These are phyloP conservation scores for Phytophthora pistaciae DNA, from an alignment of 352 stramenopile species.

Conservation along the genomic window DNA sequence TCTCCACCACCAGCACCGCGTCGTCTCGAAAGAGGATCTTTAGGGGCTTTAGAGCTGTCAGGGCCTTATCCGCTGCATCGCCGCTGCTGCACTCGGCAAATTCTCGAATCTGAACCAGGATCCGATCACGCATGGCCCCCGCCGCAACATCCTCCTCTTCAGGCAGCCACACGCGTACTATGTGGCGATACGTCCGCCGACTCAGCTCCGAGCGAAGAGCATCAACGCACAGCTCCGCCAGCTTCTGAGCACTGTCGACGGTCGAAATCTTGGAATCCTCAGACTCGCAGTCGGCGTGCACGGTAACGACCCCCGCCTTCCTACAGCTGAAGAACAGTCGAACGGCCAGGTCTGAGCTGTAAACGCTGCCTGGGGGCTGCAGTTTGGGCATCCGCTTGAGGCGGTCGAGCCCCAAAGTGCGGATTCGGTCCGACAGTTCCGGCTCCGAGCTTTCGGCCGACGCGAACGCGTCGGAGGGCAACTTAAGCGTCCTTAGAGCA, in stretches of 20 bases:
- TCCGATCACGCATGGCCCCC: conserved; percentile 43
- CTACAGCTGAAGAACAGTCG: conserved; percentile 38
- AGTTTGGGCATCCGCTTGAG: conserved; percentile 35
- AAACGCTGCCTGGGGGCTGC: conserved; percentile 37
- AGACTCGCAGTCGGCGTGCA: conserved; percentile 16
- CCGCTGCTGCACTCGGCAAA: conserved; percentile 31
- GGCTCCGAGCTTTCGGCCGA: conserved; percentile 3
- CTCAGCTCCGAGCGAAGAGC: conserved; percentile 35
- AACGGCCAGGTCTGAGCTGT: conserved; percentile 38
- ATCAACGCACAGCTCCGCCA: conserved; percentile 41
- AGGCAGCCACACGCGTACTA: conserved; percentile 44
- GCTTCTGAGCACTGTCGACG: conserved; percentile 33
- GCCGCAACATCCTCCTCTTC: conserved; percentile 19
- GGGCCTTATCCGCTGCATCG: not conserved
- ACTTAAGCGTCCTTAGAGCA: conserved; percentile 14
- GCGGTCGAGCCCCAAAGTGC: conserved; percentile 20
- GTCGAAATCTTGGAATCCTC: conserved; percentile 23
- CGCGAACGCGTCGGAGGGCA: conserved; percentile 21
- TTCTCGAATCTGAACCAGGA: conserved; percentile 59
- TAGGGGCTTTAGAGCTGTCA: conserved; percentile 31
- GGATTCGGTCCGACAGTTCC: conserved; percentile 16
- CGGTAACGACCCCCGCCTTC: conserved; percentile 17
- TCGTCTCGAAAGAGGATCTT: conserved; percentile 66
- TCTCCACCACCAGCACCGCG: conserved; percentile 66
- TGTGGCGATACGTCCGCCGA: conserved; percentile 22